Conservation (phyloP, 345 rosid genomes). For the Salix dunnii region DNA sequence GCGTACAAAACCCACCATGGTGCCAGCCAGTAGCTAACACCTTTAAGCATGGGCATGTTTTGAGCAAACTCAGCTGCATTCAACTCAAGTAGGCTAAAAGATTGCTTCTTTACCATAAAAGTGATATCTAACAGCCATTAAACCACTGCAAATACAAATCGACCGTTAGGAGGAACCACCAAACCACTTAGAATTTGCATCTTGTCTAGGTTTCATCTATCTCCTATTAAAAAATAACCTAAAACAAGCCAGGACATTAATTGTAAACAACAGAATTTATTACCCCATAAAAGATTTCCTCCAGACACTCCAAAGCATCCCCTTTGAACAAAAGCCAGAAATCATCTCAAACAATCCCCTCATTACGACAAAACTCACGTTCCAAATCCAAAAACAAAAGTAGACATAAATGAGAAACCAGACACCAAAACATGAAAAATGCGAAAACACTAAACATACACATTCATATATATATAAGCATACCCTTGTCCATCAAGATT, state of each 20-base stretch:
- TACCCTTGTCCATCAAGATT: conserved; percentile 50
- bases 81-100: background rate
- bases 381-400: background rate
- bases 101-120: background rate
- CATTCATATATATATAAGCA: background rate
- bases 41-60: background rate
- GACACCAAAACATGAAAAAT: background rate
- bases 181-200: background rate
- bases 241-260: background rate
- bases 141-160: background rate
- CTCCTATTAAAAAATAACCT: background rate
- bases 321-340: background rate
- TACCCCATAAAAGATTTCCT: background rate
- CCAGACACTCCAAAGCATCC: background rate
- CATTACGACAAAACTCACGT: background rate
- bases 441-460: background rate
- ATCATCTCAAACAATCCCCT: background rate
- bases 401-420: background rate
- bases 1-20: background rate
- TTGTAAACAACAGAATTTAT: background rate
- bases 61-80: background rate
- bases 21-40: background rate
- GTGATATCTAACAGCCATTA: background rate
- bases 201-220: background rate
- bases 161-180: background rate